Percentiles rank a stretch among this genome's conserved stretches.
phyloP scores from a whole-genome alignment of 2,329 filamentous ascomycete species.

The Fusarium verrucosum region DNA sequence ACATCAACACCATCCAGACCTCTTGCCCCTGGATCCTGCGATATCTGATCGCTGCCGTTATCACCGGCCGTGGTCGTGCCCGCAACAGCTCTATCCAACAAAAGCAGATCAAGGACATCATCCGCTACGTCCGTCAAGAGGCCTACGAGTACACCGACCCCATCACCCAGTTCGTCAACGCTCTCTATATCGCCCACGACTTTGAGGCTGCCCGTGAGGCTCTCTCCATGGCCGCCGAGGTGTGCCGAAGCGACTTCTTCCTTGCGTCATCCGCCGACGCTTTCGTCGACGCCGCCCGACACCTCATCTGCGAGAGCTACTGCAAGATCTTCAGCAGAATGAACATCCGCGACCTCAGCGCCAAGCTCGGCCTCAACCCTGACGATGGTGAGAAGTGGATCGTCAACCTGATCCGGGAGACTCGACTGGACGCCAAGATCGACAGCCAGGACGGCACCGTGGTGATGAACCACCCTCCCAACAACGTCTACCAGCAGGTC shows the following conservation, averaged over 20 bases:
- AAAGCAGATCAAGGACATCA: slow-evolving; percentile 97
- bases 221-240: slow-evolving; percentile 85
- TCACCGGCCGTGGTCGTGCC: slow-evolving; percentile 84
- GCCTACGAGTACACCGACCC: slow-evolving; percentile 97
- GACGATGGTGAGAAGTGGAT: slow-evolving; percentile 99
- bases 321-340: slow-evolving; percentile 99
- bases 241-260: slow-evolving; percentile 96
- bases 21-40: slow-evolving; percentile 95
- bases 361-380: slow-evolving; percentile 87
- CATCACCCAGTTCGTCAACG: slow-evolving; percentile 94
- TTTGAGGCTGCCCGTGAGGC: slow-evolving; percentile 96
- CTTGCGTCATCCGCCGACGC: slow-evolving; percentile 82
- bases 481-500: slow-evolving; percentile 98
- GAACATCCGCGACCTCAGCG: slow-evolving; percentile 96
- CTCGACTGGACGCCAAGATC: slow-evolving; percentile 97
- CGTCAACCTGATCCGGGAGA: slow-evolving; percentile 98
- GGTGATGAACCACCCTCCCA: slow-evolving; percentile 98
- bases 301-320: slow-evolving; percentile 98
- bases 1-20: slow-evolving; percentile 99
- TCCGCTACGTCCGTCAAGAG: slow-evolving; percentile 95
- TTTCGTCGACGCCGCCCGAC: slow-evolving; percentile 93
- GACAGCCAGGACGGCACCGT: slow-evolving; percentile 99
- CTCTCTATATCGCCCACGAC: slow-evolving; percentile 84
- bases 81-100: slow-evolving; percentile 90
- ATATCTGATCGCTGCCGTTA: slow-evolving; percentile 92